Base-by-base conservation (phyloP, 768 basidiomycete genomes). In the Xerocomellus chrysenteron region DNA sequence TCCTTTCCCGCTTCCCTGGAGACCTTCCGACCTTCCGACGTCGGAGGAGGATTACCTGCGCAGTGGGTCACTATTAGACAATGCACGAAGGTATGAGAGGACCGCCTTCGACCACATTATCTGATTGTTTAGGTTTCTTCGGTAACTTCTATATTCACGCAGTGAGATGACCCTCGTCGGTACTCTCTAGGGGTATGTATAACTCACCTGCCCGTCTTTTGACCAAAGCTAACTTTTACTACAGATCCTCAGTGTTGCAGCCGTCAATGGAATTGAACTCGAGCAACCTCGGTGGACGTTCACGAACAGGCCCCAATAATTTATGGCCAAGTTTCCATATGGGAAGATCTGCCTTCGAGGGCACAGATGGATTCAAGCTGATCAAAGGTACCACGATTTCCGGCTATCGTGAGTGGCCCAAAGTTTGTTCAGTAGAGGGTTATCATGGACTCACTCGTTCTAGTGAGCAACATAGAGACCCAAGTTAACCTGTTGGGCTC, bases 311-410 rank as follows among this genome's bases (percentile, higher is more conserved):
- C 60, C 64, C 2, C 14, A 44, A 0, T 58, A 60, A 4, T 68
- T 55, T 30, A 28, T 28, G 11, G 26, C n/a, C 32, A 61, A 68
- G 41, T 68, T 68, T 43, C 49, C 64, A 0, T 59, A 61, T 8
- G 66, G 64, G 0, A 68, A 68, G 36, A 58, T 68, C 28, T 35
- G 36, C 64, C 1, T 68, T 68, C 10, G 59, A 68, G 41, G 59
- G 53, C 5, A 45, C 42, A 12, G 61, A 68, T 9, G 66, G 64
- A 19, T 64, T 57, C 28, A 64, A 21, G 14, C 16, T 68, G 13
- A 48, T 16, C 10, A 64, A 68, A 44, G 66, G 66, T 1, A 21
- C 57, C 16, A 26, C 59, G 35, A 68, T 68, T 36, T 64, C 61
- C 4, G 61, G 59, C 19, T 65, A 68, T 39, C 17, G 64, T 65